Conservation (phyloP, 2,329 filamentous ascomycete genomes). For the Fusarium nygamai region DNA sequence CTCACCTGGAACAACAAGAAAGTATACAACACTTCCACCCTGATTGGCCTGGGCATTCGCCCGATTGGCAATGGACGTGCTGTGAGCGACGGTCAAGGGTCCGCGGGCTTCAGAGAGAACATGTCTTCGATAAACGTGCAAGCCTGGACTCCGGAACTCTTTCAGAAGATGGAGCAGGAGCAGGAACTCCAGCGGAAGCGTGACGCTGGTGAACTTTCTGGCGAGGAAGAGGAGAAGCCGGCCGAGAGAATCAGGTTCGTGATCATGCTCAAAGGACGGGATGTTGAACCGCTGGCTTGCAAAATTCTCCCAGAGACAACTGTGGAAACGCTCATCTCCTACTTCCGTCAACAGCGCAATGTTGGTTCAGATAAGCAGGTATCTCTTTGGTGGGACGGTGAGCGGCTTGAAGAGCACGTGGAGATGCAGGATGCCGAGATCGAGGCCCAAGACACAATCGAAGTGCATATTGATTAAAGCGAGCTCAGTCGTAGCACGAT, state of each 20-base stretch:
- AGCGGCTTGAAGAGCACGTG: constrained; percentile 68
- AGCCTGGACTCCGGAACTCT: constrained; percentile 76
- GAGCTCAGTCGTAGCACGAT: not conserved
- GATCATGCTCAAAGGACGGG: constrained; percentile 64
- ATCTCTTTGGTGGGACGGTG: constrained; percentile 79
- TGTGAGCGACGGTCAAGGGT: constrained; percentile 47
- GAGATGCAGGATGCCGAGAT: constrained; percentile 75
- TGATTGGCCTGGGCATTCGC: constrained; percentile 71
- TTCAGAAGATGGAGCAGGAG: constrained; percentile 58
- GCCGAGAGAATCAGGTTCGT: constrained; percentile 53
- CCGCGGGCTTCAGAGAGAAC: constrained; percentile 72
- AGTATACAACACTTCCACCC: constrained; percentile 80
- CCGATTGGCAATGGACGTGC: constrained; percentile 55
- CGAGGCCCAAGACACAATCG: constrained; percentile 77
- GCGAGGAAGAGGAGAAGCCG: constrained; percentile 45
- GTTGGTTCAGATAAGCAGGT: constrained; percentile 64
- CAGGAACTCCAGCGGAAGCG: constrained; percentile 59
- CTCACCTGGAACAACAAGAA: constrained; percentile 81
- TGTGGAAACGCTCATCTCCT: constrained; percentile 69
- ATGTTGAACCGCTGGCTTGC: constrained; percentile 60
- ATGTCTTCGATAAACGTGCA: constrained; percentile 81
- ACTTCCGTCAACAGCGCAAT: constrained; percentile 66
- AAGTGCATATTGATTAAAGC: constrained; percentile 63
- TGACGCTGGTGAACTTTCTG: constrained; percentile 52
- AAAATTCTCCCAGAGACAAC: constrained; percentile 65